Conservation (phyloP, 1,284 basidiomycete genomes). For the Microbotryum saponariae region DNA sequence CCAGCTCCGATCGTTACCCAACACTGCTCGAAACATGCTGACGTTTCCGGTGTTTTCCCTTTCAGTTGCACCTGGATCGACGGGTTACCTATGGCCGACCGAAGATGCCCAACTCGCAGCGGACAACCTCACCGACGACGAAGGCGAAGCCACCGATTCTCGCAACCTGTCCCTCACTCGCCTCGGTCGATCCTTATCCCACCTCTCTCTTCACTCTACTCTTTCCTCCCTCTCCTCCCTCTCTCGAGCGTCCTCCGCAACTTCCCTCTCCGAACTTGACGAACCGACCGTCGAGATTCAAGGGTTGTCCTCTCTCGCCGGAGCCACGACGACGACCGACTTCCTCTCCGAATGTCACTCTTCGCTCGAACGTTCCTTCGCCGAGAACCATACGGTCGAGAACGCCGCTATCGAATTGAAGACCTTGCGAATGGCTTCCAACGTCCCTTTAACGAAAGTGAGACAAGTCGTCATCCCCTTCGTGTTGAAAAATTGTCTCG, state of each 20-base stretch:
- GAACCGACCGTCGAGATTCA: conserved; percentile 32
- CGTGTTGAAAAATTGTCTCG: conserved; percentile 5
- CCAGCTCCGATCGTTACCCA: neutral
- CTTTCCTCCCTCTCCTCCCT: neutral
- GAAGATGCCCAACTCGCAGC: conserved; percentile 33
- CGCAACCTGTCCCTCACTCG: conserved; percentile 33
- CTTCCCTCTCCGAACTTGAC: conserved; percentile 23
- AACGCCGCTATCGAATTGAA: conserved; percentile 88
- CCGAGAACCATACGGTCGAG: conserved; percentile 81
- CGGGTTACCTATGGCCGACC: conserved; percentile 44
- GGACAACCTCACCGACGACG: conserved; percentile 31
- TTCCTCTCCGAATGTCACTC: conserved; percentile 68
- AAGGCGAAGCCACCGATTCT: conserved; percentile 33
- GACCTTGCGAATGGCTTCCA: conserved; percentile 87
- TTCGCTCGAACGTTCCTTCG: conserved; percentile 78
- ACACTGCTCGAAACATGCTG: conserved; percentile 20
- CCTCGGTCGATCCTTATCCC: conserved; percentile 23
- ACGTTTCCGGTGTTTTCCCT: conserved; percentile 6
- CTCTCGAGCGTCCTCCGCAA: conserved; percentile 15
- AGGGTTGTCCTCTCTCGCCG: conserved; percentile 16
- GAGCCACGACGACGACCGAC: conserved; percentile 46
- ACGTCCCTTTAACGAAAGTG: conserved; percentile 59
- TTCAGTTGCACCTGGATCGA: conserved; percentile 38
- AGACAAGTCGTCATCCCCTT: conserved; percentile 19
- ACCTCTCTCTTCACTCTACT: conserved; percentile 9